Evolutionary conservation across 352 stramenopile genomes (phyloP).

Genomic region (Globisporangium alternatum): DNA sequence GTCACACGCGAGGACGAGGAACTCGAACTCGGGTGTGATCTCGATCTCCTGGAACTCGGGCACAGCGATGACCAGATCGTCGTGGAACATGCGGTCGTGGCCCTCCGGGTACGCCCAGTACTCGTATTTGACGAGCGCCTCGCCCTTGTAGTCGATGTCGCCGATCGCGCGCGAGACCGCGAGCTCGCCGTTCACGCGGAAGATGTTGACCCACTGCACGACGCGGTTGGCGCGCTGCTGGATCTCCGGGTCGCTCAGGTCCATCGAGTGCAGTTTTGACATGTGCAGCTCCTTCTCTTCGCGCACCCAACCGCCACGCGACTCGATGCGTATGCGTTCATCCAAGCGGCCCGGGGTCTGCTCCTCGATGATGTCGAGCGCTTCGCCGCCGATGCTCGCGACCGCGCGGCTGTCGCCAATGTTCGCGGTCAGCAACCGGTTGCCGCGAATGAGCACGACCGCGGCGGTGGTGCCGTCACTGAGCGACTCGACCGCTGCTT

Average conservation of each 20-base stretch:
- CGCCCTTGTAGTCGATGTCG: conserved; percentile 91
- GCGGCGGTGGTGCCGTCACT: conserved; percentile 74
- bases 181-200: conserved; percentile 90
- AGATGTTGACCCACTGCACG: conserved; percentile 84
- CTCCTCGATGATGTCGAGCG: conserved; percentile 86
- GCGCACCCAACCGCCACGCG: conserved; percentile 43
- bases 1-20: conserved; percentile 91
- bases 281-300: conserved; percentile 86
- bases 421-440: conserved; percentile 82
- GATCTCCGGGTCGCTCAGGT: conserved; percentile 84
- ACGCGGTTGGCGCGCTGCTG: conserved; percentile 77
- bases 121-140: conserved; percentile 67
- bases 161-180: conserved; percentile 91
- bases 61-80: conserved; percentile 83
- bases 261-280: conserved; percentile 87
- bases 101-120: conserved; percentile 84
- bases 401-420: conserved; percentile 86
- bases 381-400: conserved; percentile 72
- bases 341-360: conserved; percentile 76
- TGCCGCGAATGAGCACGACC: conserved; percentile 80
- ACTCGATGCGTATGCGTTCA: conserved; percentile 72
- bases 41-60: conserved; percentile 89
- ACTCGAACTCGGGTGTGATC: conserved; percentile 88
- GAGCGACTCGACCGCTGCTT: conserved; percentile 58
- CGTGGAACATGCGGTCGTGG: conserved; percentile 73